A percentile compares a stretch with the other conserved stretches of the same genome.
Conservation (phyloP, 176 grass and related monocot species). For the Oryza officinalis region DNA sequence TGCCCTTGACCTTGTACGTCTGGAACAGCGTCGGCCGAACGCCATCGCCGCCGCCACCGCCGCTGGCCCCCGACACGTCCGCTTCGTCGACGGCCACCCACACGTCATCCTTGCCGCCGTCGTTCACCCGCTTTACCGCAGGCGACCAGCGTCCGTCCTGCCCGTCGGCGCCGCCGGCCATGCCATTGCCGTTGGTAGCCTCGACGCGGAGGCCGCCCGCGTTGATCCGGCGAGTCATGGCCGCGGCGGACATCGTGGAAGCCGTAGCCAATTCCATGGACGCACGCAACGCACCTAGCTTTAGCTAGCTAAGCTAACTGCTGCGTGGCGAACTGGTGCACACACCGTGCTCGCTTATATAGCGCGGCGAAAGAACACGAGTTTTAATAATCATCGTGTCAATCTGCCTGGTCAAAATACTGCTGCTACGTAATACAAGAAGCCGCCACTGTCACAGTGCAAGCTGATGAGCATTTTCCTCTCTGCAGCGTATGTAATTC, state of each 20-base stretch:
- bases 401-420: too few relatives aligned
- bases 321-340: not conserved
- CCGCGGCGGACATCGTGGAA: constrained; percentile 13
- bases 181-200: too few relatives aligned
- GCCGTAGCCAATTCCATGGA: not conserved
- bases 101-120: constrained; percentile 28
- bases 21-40: constrained; percentile 34
- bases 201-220: constrained; percentile 23
- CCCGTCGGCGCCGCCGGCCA: not conserved
- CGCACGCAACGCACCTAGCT: not conserved
- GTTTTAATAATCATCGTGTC: not conserved
- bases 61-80: not conserved
- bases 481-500: too few relatives aligned
- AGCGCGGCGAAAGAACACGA: not conserved
- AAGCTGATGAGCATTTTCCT: too few relatives aligned
- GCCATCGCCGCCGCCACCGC: not conserved
- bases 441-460: too few relatives aligned
- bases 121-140: not conserved
- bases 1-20: constrained; percentile 51
- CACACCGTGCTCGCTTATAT: constrained; percentile 8
- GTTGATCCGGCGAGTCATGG: constrained; percentile 30
- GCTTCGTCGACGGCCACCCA: constrained; percentile 41
- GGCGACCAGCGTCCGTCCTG: too few relatives aligned
- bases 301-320: too few relatives aligned
- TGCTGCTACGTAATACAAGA: too few relatives aligned